Evolutionary conservation across 148 eudicot species (phyloP).

Genomic region (Amaranthus cruentus): DNA sequence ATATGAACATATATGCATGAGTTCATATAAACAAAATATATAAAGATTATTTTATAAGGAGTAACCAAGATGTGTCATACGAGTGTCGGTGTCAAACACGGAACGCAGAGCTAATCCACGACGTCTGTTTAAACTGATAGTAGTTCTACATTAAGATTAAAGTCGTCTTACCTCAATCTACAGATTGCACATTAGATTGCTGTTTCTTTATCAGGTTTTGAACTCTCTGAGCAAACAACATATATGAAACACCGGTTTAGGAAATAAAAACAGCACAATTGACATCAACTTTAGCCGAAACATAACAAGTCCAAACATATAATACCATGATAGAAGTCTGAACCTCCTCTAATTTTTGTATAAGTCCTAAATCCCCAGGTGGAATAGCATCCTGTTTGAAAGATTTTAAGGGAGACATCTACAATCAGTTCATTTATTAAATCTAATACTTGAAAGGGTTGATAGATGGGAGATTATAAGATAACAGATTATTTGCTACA

Average conservation of each 20-base stretch:
- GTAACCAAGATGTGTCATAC: too few species aligned
- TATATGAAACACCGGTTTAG: neutral
- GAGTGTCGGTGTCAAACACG: too few species aligned
- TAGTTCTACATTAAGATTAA: neutral
- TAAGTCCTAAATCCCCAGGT: slow-evolving; percentile 47
- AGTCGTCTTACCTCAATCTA: slow-evolving; percentile 32
- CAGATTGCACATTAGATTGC: slow-evolving; percentile 28
- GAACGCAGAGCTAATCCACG: too few species aligned
- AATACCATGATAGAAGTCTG: slow-evolving; percentile 73
- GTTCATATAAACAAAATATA: too few species aligned
- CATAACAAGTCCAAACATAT: neutral
- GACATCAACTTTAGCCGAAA: neutral
- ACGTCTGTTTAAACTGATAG: too few species aligned
- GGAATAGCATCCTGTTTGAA: slow-evolving; percentile 35
- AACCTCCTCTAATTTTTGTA: slow-evolving; percentile 79
- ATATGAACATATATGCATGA: too few species aligned
- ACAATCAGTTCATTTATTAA: slow-evolving; percentile 21
- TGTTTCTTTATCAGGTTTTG: slow-evolving; percentile 52
- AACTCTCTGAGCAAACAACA: slow-evolving; percentile 48
- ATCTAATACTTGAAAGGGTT: too few species aligned
- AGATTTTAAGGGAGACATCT: slow-evolving; percentile 61
- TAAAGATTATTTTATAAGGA: too few species aligned
- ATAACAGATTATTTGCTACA: neutral
- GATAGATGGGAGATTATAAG: neutral
- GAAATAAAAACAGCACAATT: slow-evolving; percentile 2